Base-by-base conservation (phyloP, 2,329 filamentous ascomycete species). In the Colletotrichum sp. region DNA sequence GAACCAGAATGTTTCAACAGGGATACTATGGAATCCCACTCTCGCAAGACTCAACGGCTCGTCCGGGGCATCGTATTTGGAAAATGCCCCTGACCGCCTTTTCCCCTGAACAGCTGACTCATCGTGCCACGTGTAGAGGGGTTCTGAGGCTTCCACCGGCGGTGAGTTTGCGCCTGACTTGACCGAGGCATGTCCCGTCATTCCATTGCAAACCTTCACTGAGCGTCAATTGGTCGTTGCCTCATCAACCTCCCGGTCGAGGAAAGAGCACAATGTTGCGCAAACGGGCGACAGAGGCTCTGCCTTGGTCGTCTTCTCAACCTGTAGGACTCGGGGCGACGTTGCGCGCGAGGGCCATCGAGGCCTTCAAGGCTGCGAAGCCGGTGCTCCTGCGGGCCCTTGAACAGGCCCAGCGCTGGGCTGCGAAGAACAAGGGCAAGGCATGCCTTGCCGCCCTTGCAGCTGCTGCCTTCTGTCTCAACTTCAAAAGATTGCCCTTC, bases 401-500 rank as follows among this genome's bases (percentile, higher is more conserved):
- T 10, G 28, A 71, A 57, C n/a, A 64, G 12, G 60, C 60, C 16
- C 13, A 21, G 9, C 36, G 24, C 16, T 71, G 59, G 69, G 44
- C 16, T 16, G 15, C 60, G 3, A 32, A 36, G 15, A 71, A 71
- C 44, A 71, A 71, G 26, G 39, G 28, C 8, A 18, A 34, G 16
- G 44, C 67, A 7, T 57, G 55, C 24, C 44, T 16, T 55, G 67
- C 59, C 34, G 69, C 59, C 9, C 12, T 71, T 13, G 69, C 60
- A n/a, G 69, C 69, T 2, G 60, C 39, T 7, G 24, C 64, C 15
- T 32, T 71, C 6, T 16, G 65, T 15, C 49, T 69, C 39, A 73
- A 76, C 9, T 24, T 69, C 7, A 76, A 76, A 26, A 65, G 64
- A 18, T 36, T 76, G 26, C 69, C 66, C 12, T 62, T 69, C n/a